Conservation (phyloP, 768 basidiomycete genomes). For the Nidularia pulvinata region DNA sequence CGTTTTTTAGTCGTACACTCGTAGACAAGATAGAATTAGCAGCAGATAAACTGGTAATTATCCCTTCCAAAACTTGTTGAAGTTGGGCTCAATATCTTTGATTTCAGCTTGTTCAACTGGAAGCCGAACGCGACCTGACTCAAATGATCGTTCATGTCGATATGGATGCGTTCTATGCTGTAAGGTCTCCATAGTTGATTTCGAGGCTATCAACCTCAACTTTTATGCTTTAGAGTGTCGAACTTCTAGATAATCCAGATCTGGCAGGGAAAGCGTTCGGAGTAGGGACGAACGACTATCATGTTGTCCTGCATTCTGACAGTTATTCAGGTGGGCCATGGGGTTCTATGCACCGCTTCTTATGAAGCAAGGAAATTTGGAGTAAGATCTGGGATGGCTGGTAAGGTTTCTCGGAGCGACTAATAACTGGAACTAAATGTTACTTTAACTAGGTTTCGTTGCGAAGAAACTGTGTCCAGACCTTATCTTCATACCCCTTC, state of each 20-base stretch:
- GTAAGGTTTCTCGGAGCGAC: conserved; percentile 31
- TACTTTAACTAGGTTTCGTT: conserved; percentile 66
- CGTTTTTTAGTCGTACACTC: conserved; percentile 4
- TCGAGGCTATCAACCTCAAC: neutral
- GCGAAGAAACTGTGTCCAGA: conserved; percentile 94
- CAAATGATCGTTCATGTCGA: conserved; percentile 94
- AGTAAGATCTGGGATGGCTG: conserved; percentile 95
- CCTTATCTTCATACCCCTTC: conserved; percentile 65
- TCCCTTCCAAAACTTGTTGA: neutral
- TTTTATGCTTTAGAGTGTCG: conserved; percentile 49
- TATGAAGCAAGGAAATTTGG: conserved; percentile 93
- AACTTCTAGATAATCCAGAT: conserved; percentile 62
- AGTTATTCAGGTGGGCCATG: conserved; percentile 64
- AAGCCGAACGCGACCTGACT: conserved; percentile 73
- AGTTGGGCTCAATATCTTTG: neutral
- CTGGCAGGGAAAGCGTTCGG: conserved; percentile 76
- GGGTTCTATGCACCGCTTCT: conserved; percentile 87
- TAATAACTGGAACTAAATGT: neutral
- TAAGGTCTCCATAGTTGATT: conserved; percentile 13
- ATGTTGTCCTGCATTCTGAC: neutral
- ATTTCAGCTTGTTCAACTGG: conserved; percentile 65
- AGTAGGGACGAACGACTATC: conserved; percentile 31
- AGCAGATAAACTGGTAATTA: conserved; percentile 71
- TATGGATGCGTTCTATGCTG: conserved; percentile 92
- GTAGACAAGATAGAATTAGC: conserved; percentile 59